Conservation (phyloP, 1,284 basidiomycete species). For the Microbotryum violaceum region DNA sequence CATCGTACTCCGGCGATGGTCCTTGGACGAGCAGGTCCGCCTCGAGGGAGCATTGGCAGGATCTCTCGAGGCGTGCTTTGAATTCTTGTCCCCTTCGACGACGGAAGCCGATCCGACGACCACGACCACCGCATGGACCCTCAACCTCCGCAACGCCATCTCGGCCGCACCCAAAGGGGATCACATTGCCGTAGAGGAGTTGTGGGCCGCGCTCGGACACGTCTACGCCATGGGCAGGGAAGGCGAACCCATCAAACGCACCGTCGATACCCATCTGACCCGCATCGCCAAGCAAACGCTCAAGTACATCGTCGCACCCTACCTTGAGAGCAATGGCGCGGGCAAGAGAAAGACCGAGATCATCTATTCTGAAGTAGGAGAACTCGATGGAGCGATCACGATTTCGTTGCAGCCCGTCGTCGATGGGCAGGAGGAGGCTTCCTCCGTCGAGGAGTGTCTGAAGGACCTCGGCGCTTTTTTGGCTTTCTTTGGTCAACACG, state of each 20-base stretch:
- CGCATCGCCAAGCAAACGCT: constrained; percentile 21
- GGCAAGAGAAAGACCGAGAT: not conserved
- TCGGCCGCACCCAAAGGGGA: constrained; percentile 14
- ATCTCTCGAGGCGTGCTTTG: constrained; percentile 23
- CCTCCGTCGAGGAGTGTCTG: constrained; percentile 3
- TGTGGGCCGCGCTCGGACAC: constrained; percentile 13
- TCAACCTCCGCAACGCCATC: constrained; percentile 4
- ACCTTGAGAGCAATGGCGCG: constrained; percentile 15
- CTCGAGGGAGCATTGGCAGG: constrained; percentile 16
- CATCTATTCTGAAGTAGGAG: not conserved
- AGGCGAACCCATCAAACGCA: constrained; percentile 5
- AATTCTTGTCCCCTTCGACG: constrained; percentile 1
- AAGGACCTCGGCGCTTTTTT: constrained; percentile 11
- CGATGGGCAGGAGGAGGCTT: not conserved
- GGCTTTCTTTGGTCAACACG: constrained; percentile 17
- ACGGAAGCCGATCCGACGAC: not conserved
- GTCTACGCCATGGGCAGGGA: constrained; percentile 1
- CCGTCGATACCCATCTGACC: constrained; percentile 7
- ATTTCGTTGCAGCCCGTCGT: not conserved
- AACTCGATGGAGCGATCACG: not conserved
- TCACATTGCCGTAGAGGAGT: constrained; percentile 2
- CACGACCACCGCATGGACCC: not conserved
- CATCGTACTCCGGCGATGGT: constrained; percentile 23
- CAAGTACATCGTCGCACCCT: constrained; percentile 23
- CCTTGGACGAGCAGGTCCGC: constrained; percentile 17